Evolutionary conservation across 169 alveolate genomes (phyloP).

Genomic region (Eimeria sp.): DNA sequence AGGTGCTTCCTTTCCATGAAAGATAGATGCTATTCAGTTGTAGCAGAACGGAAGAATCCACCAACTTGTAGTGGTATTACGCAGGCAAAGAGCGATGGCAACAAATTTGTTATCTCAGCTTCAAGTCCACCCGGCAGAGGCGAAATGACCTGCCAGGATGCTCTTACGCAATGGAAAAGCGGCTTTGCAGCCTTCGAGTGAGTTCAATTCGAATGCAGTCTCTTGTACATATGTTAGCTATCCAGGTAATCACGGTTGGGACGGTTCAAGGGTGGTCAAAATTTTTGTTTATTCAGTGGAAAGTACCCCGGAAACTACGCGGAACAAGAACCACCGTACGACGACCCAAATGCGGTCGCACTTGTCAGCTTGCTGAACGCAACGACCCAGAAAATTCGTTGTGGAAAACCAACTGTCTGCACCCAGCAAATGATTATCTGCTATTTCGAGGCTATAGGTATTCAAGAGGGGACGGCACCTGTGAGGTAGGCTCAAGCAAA

Average conservation of each 20-base stretch:
- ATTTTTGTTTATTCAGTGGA: not conserved
- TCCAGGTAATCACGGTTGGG: not conserved
- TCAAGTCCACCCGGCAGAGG: not conserved
- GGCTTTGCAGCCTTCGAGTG: not conserved
- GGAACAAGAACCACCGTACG: not conserved
- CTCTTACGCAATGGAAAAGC: not conserved
- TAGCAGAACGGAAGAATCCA: not conserved
- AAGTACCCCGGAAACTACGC: not conserved
- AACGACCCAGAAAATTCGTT: not conserved
- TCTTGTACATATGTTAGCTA: not conserved
- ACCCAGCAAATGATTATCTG: not conserved
- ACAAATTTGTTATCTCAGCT: conserved; percentile 11
- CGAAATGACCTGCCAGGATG: not conserved
- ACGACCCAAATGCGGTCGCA: conserved; percentile 8
- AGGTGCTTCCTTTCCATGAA: not conserved
- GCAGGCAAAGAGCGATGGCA: not conserved
- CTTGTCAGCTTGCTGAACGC: conserved; percentile 8
- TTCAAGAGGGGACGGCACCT: not conserved
- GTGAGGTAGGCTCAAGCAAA: conserved; percentile 22
- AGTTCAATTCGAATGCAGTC: not conserved
- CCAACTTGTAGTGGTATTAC: not conserved
- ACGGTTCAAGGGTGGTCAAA: not conserved
- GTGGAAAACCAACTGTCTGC: not conserved
- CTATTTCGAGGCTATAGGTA: not conserved
- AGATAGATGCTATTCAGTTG: not conserved